Conservation (phyloP, 345 rosid species). For the Arabidopsis suecica region DNA sequence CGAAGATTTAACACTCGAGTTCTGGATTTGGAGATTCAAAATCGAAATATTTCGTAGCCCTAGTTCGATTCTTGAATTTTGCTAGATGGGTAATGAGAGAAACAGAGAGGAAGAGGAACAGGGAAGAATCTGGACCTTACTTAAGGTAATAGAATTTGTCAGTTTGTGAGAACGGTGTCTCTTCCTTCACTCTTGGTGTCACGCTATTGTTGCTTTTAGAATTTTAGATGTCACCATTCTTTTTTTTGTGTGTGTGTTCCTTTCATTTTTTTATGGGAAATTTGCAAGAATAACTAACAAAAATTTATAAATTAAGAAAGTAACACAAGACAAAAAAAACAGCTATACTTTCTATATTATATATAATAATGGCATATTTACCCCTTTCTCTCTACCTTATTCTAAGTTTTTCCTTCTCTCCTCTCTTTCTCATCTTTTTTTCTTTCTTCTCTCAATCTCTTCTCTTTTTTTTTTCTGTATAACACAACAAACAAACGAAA, state of each 20-base stretch:
- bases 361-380: too few species aligned
- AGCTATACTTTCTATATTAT: too few species aligned
- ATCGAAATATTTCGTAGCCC: background rate
- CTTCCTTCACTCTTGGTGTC: slow-evolving; percentile 30
- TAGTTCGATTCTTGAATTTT: background rate
- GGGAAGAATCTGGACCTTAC: slow-evolving; percentile 34
- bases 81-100: slow-evolving; percentile 13
- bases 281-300: too few species aligned
- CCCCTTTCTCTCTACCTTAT: too few species aligned
- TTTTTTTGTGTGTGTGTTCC: background rate
- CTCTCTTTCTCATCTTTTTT: too few species aligned
- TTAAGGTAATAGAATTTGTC: slow-evolving; percentile 33
- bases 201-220: slow-evolving; percentile 33
- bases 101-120: slow-evolving; percentile 14
- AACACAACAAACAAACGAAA: too few species aligned
- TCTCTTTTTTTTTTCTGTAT: too few species aligned
- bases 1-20: background rate
- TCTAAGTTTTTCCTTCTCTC: too few species aligned
- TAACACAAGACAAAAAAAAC: too few species aligned
- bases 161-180: slow-evolving; percentile 44
- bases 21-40: background rate
- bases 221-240: background rate
- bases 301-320: too few species aligned
- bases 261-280: too few species aligned
- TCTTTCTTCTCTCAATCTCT: too few species aligned